These are phyloP conservation scores for Pseudogymnoascus sp. DNA, from an alignment of 2,329 filamentous ascomycete genomes.

Conservation along the genomic window DNA sequence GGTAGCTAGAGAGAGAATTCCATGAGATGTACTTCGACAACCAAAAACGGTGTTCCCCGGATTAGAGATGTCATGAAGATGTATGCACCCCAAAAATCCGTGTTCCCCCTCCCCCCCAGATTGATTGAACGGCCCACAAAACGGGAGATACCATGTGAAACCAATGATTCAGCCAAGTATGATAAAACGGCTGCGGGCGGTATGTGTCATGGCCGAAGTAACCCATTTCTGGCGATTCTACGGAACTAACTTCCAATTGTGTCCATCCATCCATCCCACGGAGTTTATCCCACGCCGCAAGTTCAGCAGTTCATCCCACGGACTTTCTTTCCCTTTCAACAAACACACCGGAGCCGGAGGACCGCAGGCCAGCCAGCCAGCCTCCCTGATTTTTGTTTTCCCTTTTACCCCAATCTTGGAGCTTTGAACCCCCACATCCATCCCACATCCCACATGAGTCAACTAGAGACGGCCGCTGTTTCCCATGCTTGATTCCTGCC, in stretches of 20 bases:
- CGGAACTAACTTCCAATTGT: too few species aligned
- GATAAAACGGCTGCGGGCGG: neutral
- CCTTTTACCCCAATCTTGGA: neutral
- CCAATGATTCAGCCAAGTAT: slow-evolving; percentile 5
- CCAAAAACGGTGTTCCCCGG: neutral
- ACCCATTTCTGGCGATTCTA: neutral
- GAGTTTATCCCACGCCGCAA: neutral
- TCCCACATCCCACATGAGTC: neutral
- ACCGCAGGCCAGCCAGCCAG: neutral
- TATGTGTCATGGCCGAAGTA: neutral
- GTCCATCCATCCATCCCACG: too few species aligned
- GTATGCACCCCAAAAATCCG: neutral
- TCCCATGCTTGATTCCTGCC: neutral
- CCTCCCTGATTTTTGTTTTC: neutral
- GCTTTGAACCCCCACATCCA: neutral
- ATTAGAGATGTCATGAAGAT: neutral
- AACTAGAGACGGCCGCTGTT: neutral
- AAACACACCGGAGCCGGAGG: neutral
- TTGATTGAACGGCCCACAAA: neutral
- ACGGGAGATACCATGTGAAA: neutral
- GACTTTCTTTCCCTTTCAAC: neutral
- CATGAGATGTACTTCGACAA: neutral
- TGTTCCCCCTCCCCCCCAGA: neutral
- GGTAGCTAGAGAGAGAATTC: slow-evolving; percentile 6
- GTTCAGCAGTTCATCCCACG: neutral